Conservation (phyloP, 305 asterid genomes). For the Nicotiana rustica region DNA sequence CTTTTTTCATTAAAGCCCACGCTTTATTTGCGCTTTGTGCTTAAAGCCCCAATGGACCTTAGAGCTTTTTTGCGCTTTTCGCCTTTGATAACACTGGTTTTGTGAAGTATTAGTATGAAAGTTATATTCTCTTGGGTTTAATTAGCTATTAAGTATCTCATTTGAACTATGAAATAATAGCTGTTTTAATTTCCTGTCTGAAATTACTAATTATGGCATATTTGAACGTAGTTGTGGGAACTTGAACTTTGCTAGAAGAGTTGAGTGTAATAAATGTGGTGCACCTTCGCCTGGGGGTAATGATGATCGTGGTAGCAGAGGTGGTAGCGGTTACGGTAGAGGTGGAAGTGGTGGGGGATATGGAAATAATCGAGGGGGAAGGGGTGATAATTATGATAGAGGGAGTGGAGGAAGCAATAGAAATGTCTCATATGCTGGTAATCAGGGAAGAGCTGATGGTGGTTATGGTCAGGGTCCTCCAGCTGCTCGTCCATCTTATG, state of each 20-base stretch:
- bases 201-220: conserved; percentile 49
- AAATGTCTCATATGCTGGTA: conserved; percentile 60
- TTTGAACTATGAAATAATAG: conserved; percentile 32
- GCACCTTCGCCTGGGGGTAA: conserved; percentile 79
- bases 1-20: no score
- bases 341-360: conserved; percentile 47
- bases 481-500: conserved; percentile 65
- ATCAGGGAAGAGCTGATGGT: conserved; percentile 78
- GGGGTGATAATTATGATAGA: conserved; percentile 61
- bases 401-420: conserved; percentile 71
- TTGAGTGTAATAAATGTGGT: conserved; percentile 96
- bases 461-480: conserved; percentile 75
- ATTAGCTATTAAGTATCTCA: not conserved
- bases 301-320: conserved; percentile 78
- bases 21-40: no score
- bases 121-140: not conserved
- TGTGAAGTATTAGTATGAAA: not conserved
- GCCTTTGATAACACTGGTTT: no score
- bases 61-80: no score
- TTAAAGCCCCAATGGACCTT: no score
- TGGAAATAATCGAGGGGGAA: conserved; percentile 62
- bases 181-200: conserved; percentile 37
- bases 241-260: conserved; percentile 95
- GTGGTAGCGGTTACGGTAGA: conserved; percentile 52
- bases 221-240: conserved; percentile 92